phyloP scores from a whole-genome alignment of 768 basidiomycete species.

The Pluteus cervinus region DNA sequence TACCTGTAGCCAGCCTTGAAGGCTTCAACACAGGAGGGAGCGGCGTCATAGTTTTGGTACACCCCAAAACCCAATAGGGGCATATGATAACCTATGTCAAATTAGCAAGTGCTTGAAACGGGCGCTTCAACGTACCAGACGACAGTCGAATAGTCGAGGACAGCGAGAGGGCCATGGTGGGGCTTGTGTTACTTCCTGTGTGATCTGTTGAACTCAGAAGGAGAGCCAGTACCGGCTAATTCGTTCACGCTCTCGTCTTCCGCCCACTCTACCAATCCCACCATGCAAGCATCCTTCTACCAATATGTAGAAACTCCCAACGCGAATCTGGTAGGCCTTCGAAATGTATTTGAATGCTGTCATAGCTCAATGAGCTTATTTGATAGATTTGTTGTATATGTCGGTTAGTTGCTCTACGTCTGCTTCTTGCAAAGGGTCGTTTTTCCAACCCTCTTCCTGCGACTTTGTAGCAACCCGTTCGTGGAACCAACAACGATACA shows the following conservation, averaged over 20 bases:
- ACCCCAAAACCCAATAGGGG: constrained; percentile 61
- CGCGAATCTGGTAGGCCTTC: constrained; percentile 52
- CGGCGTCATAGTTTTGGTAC: constrained; percentile 47
- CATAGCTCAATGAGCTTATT: constrained; percentile 1
- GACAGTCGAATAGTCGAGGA: constrained; percentile 4
- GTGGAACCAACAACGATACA: constrained; percentile 67
- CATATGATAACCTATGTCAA: constrained; percentile 21
- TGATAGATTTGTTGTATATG: constrained; percentile 76
- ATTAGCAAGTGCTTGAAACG: background rate
- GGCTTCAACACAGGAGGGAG: constrained; percentile 45
- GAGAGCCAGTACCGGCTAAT: too few species aligned
- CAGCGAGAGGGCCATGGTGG: background rate
- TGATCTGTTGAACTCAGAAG: too few species aligned
- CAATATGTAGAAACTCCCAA: constrained; percentile 62
- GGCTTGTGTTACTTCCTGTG: too few species aligned
- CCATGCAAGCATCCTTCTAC: constrained; percentile 41
- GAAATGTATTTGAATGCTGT: background rate
- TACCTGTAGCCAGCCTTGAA: constrained; percentile 55
- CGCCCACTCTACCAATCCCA: too few species aligned
- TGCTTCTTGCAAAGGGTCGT: background rate
- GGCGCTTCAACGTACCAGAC: constrained; percentile 2
- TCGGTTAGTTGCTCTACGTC: constrained; percentile 32
- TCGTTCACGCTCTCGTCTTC: too few species aligned
- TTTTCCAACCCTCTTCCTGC: constrained; percentile 7
- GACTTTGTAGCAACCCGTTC: constrained; percentile 54